Conservation (phyloP, 2,329 filamentous ascomycete species). For the Aspergillus cejpii region DNA sequence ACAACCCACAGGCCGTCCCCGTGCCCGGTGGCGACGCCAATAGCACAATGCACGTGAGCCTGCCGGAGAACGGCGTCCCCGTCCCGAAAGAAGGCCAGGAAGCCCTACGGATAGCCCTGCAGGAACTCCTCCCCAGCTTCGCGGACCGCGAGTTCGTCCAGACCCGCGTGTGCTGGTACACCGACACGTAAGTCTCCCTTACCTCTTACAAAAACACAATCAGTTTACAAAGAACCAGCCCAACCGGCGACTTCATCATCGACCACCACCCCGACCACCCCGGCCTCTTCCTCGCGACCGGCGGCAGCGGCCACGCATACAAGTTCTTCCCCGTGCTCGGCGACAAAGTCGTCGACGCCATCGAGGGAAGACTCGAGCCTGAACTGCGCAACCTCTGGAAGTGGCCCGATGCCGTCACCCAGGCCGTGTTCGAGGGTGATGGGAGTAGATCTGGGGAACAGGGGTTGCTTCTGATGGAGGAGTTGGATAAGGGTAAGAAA, state of each 20-base stretch:
- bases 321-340: slow-evolving; percentile 52
- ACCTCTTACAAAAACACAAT: background rate
- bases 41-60: slow-evolving; percentile 34
- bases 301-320: slow-evolving; percentile 49
- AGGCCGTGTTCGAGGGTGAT: slow-evolving; percentile 28
- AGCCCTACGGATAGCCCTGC: slow-evolving; percentile 56
- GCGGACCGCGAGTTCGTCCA: slow-evolving; percentile 54
- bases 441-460: slow-evolving; percentile 35
- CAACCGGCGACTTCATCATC: slow-evolving; percentile 63
- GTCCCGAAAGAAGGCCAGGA: slow-evolving; percentile 52
- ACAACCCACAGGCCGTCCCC: slow-evolving; percentile 36
- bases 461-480: slow-evolving; percentile 33
- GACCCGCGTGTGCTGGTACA: slow-evolving; percentile 68
- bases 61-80: slow-evolving; percentile 34
- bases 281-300: slow-evolving; percentile 47
- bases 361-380: slow-evolving; percentile 40
- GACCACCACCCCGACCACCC: slow-evolving; percentile 58
- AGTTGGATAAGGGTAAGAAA: slow-evolving; percentile 32
- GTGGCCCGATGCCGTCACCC: slow-evolving; percentile 29
- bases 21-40: slow-evolving; percentile 18
- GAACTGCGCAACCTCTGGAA: slow-evolving; percentile 41
- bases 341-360: slow-evolving; percentile 45
- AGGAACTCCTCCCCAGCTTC: slow-evolving; percentile 56
- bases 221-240: slow-evolving; percentile 32
- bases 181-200: slow-evolving; percentile 51